phyloP scores from a whole-genome alignment of 164 flowering plant genomes.

The Cinnamomum chago region DNA sequence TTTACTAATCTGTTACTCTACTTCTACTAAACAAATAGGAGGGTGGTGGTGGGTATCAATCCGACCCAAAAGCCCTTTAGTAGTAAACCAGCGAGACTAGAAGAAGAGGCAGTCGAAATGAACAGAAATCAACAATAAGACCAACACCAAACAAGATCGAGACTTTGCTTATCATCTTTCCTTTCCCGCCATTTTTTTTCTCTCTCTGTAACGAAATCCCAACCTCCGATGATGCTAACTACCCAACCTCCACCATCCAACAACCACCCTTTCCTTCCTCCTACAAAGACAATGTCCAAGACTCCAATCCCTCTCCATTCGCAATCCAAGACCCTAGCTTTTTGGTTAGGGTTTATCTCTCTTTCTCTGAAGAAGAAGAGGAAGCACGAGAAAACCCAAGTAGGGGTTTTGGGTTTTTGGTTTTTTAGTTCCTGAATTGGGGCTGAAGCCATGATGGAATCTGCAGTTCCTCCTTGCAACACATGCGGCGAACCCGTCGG shows the following conservation, averaged over 20 bases:
- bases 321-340: slow-evolving; percentile 8
- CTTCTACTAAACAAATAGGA: neutral
- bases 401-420: neutral
- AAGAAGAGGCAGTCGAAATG: slow-evolving; percentile 9
- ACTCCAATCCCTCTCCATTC: slow-evolving; percentile 13
- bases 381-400: neutral
- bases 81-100: slow-evolving; percentile 38
- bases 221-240: slow-evolving; percentile 52
- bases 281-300: slow-evolving; percentile 22
- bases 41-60: slow-evolving; percentile 16
- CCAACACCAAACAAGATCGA: neutral
- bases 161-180: slow-evolving; percentile 54
- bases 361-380: neutral
- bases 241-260: slow-evolving; percentile 42
- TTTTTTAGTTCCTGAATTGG: neutral
- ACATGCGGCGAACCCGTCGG: slow-evolving; percentile 77
- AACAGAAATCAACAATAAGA: no score
- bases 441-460: slow-evolving; percentile 58
- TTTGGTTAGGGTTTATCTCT: slow-evolving; percentile 7
- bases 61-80: slow-evolving; percentile 49
- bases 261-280: slow-evolving; percentile 27
- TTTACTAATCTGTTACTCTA: neutral
- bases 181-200: slow-evolving; percentile 6
- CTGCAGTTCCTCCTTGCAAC: slow-evolving; percentile 64
- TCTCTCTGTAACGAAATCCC: slow-evolving; percentile 28